Evolutionary conservation across 495 filamentous ascomycete species (phyloP), one percentile per base, ranked within the genome.

Genomic region (Aspergillus conjunctus): DNA sequence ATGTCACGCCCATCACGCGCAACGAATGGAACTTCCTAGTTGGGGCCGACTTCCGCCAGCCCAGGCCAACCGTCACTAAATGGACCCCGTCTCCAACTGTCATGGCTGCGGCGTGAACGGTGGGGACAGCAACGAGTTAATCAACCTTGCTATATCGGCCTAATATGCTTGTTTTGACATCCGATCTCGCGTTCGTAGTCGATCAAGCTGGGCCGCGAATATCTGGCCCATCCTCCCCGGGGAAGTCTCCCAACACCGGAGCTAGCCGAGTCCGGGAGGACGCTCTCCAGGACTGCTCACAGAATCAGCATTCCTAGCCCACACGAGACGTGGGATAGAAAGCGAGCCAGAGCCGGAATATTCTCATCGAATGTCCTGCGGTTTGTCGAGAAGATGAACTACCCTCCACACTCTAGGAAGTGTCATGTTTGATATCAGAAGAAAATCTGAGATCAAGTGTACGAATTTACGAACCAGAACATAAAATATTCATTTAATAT

Each of bases 1-100:
- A 80, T 64, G 77, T 79, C 15, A 79, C 77, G 0, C 78, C 78
- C 5, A 80, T 78, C 60, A 80, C 78, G 1, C 60, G 73, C 11
- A 78, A 77, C 49, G 78, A 80, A 63, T 80, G 78, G 78, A 80
- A 80, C 54, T 67, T 79, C 12, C 67, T 80, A 15, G 67, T 76
- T 17, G 66, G 64, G 12, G 56, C 73, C 26, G 73, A 75, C 17
- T 71, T 77, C 39, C 65, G 57, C 0, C 52, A 70, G 51, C 22
- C 68, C 6, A 71, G 73, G 60, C 71, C 73, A 18, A 71, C 65
- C 14, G 69, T 80, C 17, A 80, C 77, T 2, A 75, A 77, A 64
- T 80, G 76, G 77, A 75, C 70, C 41, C 77, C 77, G 8, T 78
- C 76, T 26, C 73, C 76, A 15, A 69, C 68, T 37, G 72, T 77